Conservation (phyloP, 2,329 filamentous ascomycete species). For the Colletotrichum filicis region DNA sequence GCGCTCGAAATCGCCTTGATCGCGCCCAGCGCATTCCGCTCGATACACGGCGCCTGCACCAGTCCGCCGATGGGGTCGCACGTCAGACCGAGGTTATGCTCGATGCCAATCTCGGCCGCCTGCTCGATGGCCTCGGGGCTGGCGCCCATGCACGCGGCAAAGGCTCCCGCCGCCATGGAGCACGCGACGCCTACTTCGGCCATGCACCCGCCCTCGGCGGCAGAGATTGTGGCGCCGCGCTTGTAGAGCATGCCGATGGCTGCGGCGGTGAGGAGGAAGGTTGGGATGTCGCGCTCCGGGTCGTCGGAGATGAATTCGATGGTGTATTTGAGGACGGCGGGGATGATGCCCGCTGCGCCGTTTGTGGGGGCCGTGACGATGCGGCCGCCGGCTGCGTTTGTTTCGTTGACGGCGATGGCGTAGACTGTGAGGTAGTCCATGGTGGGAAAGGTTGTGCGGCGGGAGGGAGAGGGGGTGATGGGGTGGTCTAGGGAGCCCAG, state of each 20-base stretch:
- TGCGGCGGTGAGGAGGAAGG: constrained; percentile 59
- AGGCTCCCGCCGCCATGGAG: constrained; percentile 62
- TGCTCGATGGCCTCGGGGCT: constrained; percentile 61
- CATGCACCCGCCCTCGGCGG: constrained; percentile 64
- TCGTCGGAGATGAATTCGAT: constrained; percentile 63
- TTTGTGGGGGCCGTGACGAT: constrained; percentile 64
- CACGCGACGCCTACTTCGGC: constrained; percentile 64
- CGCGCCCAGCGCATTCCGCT: constrained; percentile 61
- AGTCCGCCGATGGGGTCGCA: constrained; percentile 62
- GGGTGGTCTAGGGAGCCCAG: constrained; percentile 59
- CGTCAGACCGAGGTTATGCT: constrained; percentile 62
- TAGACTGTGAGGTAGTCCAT: constrained; percentile 64
- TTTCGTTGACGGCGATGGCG: constrained; percentile 63
- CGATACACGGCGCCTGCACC: constrained; percentile 63
- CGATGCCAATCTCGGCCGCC: constrained; percentile 63
- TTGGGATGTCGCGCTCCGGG: constrained; percentile 58
- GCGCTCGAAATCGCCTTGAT: constrained; percentile 63
- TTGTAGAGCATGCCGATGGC: constrained; percentile 66
- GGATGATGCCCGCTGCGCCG: constrained; percentile 62
- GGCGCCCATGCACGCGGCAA: constrained; percentile 63
- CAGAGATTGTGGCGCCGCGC: constrained; percentile 62
- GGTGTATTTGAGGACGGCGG: constrained; percentile 61
- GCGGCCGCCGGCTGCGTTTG: constrained; percentile 61
- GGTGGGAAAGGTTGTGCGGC: constrained; percentile 59
- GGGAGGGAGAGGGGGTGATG: constrained; percentile 55